These are phyloP conservation scores for Tubosaeta brunneosetosa DNA, from an alignment of 768 basidiomycete species.

Conservation along the genomic window DNA sequence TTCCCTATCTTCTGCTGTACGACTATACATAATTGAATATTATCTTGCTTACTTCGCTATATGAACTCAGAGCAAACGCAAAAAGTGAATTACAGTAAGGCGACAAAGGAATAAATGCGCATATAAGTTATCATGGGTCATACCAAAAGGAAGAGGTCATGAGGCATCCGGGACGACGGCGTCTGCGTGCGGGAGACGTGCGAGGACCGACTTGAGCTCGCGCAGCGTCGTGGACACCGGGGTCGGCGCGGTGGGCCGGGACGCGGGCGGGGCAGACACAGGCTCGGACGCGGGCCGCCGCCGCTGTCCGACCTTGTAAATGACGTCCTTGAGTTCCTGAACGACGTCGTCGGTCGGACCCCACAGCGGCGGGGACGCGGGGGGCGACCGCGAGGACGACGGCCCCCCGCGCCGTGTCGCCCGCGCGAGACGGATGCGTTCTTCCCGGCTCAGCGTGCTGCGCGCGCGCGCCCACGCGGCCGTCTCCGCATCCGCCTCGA, in stretches of 20 bases:
- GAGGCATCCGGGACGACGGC: neutral
- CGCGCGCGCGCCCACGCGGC: conserved; percentile 49
- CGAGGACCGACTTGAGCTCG: neutral
- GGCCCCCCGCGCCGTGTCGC: conserved; percentile 20
- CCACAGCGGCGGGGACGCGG: conserved; percentile 39
- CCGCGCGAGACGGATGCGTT: conserved; percentile 61
- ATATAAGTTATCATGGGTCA: neutral
- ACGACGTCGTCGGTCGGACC: conserved; percentile 78
- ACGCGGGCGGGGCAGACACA: neutral
- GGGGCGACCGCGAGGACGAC: neutral
- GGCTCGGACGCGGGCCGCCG: conserved; percentile 19
- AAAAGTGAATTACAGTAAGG: neutral
- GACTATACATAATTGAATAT: conserved; percentile 10
- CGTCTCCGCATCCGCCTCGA: conserved; percentile 54
- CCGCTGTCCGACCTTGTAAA: conserved; percentile 78
- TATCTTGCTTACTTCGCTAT: neutral
- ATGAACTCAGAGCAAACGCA: neutral
- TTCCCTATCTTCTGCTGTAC: conserved; percentile 12
- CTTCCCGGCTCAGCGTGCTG: conserved; percentile 66
- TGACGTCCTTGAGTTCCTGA: conserved; percentile 80
- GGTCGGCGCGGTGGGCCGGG: neutral
- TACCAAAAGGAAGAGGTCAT: neutral
- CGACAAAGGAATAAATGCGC: neutral
- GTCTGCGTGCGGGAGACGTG: neutral
- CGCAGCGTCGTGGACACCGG: neutral